These are phyloP conservation scores for Trichophyton benhamiae DNA, from an alignment of 2,329 filamentous ascomycete genomes.

Conservation along the genomic window DNA sequence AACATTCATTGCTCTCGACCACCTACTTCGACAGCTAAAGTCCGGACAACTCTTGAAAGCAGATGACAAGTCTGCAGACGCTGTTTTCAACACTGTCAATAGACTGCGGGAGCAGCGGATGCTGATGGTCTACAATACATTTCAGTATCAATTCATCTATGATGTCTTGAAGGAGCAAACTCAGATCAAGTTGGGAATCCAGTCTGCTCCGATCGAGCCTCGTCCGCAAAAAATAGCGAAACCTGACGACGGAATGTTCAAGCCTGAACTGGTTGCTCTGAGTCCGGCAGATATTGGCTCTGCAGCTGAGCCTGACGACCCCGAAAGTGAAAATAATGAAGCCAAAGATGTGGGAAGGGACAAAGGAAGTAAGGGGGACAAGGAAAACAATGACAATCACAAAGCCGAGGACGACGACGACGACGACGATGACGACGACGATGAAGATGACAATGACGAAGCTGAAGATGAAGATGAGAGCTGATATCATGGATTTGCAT, in stretches of 20 bases:
- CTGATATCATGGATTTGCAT: background rate
- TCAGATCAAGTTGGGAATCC: conserved; percentile 24
- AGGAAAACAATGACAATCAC: background rate
- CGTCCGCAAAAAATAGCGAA: conserved; percentile 10
- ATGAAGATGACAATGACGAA: background rate
- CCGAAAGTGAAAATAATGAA: background rate
- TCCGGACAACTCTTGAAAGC: conserved; percentile 51
- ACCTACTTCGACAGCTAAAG: conserved; percentile 70
- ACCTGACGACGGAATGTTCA: background rate
- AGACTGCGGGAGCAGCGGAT: conserved; percentile 71
- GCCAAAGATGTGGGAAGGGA: background rate
- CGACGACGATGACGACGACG: background rate
- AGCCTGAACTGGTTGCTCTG: background rate
- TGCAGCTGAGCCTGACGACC: background rate
- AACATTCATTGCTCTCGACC: conserved; percentile 93
- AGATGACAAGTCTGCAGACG: conserved; percentile 44
- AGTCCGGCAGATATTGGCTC: background rate
- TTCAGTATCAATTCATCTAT: conserved; percentile 81
- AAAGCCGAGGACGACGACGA: background rate
- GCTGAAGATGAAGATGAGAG: background rate
- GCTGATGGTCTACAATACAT: conserved; percentile 87
- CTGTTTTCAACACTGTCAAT: conserved; percentile 69
- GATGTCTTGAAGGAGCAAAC: conserved; percentile 58
- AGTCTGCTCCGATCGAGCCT: conserved; percentile 10
- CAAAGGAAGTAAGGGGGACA: background rate